phyloP scores from a whole-genome alignment of 331 rosid genomes.

The Arachis monticola region DNA sequence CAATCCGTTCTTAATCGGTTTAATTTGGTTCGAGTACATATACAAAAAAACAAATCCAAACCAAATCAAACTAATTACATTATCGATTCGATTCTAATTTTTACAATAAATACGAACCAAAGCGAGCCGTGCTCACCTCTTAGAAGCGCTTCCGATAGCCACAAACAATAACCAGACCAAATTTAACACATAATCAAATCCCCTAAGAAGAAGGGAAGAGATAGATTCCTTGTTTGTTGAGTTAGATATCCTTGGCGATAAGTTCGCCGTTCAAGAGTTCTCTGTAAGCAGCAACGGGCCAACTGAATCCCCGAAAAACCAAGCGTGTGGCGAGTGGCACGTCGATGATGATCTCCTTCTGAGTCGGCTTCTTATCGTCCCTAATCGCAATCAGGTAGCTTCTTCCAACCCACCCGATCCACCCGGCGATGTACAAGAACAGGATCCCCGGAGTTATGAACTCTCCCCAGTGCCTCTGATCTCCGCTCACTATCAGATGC shows the following conservation, averaged over 20 bases:
- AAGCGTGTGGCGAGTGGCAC: conserved; percentile 79
- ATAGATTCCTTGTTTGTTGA: not conserved
- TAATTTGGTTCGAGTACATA: too few relatives aligned
- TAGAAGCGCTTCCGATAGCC: too few relatives aligned
- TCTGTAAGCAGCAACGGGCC: conserved; percentile 99
- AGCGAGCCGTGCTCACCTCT: too few relatives aligned
- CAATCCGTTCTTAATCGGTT: too few relatives aligned
- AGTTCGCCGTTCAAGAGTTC: conserved; percentile 82
- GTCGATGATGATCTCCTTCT: conserved; percentile 96
- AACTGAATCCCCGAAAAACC: conserved; percentile 83
- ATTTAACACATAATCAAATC: too few relatives aligned
- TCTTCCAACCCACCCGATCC: conserved; percentile 99
- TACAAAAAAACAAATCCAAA: too few relatives aligned
- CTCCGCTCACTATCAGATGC: conserved; percentile 94
- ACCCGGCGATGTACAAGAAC: conserved; percentile 91
- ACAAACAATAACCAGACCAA: not conserved
- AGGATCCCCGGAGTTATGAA: conserved; percentile 81
- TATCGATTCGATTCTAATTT: too few relatives aligned
- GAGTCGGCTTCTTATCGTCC: conserved; percentile 85
- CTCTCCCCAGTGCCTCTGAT: conserved; percentile 99
- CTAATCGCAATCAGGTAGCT: conserved; percentile 94
- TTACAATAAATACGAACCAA: too few relatives aligned
- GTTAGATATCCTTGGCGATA: conserved; percentile 85
- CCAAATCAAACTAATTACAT: too few relatives aligned
- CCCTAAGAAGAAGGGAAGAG: too few relatives aligned